These are phyloP conservation scores for Alternaria alternata DNA, from an alignment of 2,329 filamentous ascomycete genomes.

Conservation along the genomic window DNA sequence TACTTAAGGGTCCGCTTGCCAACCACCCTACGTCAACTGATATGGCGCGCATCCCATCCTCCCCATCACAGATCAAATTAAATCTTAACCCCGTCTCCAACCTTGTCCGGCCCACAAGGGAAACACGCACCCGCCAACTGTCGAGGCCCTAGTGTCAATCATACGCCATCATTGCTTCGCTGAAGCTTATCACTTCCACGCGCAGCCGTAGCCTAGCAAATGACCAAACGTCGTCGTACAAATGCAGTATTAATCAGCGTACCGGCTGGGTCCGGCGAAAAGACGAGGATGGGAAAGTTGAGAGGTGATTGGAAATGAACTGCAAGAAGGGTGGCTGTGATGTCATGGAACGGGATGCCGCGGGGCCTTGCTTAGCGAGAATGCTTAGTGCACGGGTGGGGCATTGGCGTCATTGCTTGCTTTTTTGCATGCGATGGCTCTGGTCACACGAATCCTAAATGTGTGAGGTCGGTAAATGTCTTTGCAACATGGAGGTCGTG, in stretches of 20 bases:
- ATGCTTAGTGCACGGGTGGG: conserved; percentile 11
- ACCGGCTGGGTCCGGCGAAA: conserved; percentile 6
- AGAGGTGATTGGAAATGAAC: conserved; percentile 8
- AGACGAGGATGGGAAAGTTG: not conserved
- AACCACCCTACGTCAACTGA: not conserved
- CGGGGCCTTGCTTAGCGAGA: conserved; percentile 8
- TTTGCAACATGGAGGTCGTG: not conserved
- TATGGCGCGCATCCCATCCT: not conserved
- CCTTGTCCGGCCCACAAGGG: not conserved
- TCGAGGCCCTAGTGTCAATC: not conserved
- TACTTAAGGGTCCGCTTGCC: not conserved
- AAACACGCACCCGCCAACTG: conserved; percentile 14
- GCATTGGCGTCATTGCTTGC: conserved; percentile 11
- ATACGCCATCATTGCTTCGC: conserved; percentile 11
- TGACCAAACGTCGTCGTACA: not conserved
- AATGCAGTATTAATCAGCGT: not conserved
- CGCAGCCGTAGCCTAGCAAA: not conserved
- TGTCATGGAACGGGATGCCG: conserved; percentile 3
- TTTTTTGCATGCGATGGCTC: not conserved
- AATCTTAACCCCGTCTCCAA: not conserved
- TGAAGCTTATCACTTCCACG: conserved; percentile 18
- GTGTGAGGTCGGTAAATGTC: not conserved
- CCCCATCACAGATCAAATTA: not conserved
- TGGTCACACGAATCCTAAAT: not conserved
- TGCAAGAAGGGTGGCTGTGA: not conserved